Conservation (phyloP, 495 filamentous ascomycete species). For the Penicillium nucicola region DNA sequence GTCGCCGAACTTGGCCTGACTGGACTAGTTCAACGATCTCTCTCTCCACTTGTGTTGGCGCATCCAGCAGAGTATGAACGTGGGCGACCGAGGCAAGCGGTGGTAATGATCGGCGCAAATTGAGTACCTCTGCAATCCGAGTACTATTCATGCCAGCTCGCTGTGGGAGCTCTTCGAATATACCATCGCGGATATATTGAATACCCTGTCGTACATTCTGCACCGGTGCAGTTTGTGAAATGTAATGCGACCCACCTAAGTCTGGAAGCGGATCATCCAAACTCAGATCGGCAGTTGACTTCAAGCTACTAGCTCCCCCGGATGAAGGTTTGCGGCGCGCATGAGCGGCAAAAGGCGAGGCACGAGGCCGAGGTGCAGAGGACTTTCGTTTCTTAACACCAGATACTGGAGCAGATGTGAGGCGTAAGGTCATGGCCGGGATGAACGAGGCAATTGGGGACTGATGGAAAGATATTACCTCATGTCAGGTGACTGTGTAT, state of each 20-base stretch:
- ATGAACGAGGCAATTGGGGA: not conserved
- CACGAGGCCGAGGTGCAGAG: constrained; percentile 19
- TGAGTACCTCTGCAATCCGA: constrained; percentile 67
- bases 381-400: constrained; percentile 41
- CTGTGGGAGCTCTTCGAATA: constrained; percentile 68
- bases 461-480: constrained; percentile 10
- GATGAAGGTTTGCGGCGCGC: constrained; percentile 55
- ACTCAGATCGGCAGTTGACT: constrained; percentile 39
- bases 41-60: constrained; percentile 68
- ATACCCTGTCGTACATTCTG: constrained; percentile 65
- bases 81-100: constrained; percentile 69
- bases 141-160: constrained; percentile 71
- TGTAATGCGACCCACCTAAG: constrained; percentile 32
- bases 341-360: constrained; percentile 51
- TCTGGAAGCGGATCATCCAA: constrained; percentile 45
- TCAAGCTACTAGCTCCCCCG: constrained; percentile 26
- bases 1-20: constrained; percentile 58
- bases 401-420: constrained; percentile 44
- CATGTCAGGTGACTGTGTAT: constrained; percentile 12
- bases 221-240: constrained; percentile 48
- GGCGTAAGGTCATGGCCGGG: constrained; percentile 41
- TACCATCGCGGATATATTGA: constrained; percentile 54
- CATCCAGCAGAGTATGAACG: constrained; percentile 62
- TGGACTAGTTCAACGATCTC: constrained; percentile 65
- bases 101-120: constrained; percentile 62